These are phyloP conservation scores for Ceratobasidium sp. DNA, from an alignment of 1,284 basidiomycete genomes.

Conservation along the genomic window DNA sequence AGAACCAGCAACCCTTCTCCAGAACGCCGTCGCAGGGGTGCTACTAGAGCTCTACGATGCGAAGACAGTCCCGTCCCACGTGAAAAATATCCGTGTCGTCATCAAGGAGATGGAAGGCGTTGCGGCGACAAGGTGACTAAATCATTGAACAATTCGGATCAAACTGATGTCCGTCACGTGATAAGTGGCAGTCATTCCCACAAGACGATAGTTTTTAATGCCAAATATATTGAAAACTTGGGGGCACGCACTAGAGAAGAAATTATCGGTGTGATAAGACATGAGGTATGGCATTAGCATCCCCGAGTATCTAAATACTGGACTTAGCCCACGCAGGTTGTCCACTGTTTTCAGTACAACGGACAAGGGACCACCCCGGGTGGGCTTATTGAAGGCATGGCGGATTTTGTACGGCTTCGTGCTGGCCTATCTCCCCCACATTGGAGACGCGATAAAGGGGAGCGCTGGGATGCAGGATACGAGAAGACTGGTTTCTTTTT, in stretches of 20 bases:
- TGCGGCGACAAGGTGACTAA: constrained; percentile 21
- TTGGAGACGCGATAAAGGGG: constrained; percentile 43
- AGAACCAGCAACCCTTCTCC: constrained; percentile 29
- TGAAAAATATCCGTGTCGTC: constrained; percentile 18
- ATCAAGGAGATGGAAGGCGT: constrained; percentile 37
- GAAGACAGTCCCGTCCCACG: constrained; percentile 16
- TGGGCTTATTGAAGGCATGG: constrained; percentile 47
- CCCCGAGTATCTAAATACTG: background rate
- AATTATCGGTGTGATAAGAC: constrained; percentile 26
- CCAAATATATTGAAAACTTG: constrained; percentile 34
- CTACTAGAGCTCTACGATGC: constrained; percentile 30
- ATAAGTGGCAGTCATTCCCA: constrained; percentile 18
- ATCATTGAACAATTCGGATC: background rate
- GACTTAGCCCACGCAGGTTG: constrained; percentile 21
- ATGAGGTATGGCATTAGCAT: constrained; percentile 17
- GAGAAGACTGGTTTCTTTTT: constrained; percentile 45
- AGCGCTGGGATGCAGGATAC: constrained; percentile 47
- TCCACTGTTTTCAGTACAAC: constrained; percentile 47
- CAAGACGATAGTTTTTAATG: constrained; percentile 37
- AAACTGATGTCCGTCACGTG: constrained; percentile 11
- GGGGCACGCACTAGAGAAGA: constrained; percentile 34
- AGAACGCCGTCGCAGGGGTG: constrained; percentile 27
- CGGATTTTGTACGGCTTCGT: constrained; percentile 46
- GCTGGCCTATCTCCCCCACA: constrained; percentile 42
- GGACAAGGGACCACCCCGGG: constrained; percentile 41